Evolutionary conservation across 2,329 filamentous ascomycete species (phyloP), one percentile per base, ranked within the genome.

Genomic region (Cercospora zeae-maydis): DNA sequence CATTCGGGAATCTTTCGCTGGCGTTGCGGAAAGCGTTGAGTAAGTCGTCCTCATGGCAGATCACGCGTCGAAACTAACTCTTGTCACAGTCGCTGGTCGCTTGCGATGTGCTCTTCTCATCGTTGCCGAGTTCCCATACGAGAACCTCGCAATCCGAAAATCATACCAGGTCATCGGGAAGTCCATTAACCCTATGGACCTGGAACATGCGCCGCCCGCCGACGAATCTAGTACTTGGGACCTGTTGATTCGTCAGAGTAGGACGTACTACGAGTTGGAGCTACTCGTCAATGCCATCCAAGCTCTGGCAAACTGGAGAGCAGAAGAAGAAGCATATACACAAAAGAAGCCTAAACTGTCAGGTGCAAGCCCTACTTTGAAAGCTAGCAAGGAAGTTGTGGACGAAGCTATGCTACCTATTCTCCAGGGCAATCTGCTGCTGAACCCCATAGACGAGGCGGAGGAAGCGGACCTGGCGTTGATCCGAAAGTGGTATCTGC

Each of bases 21-120:
- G 84, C 93, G n/a, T 91, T 96, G 78, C 90, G 90, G 72, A 87
- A 88, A 64, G 92, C 97, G 72, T 82, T 96, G 52, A 84, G 92
- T 96, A 85, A 81, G 91, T 84, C 52, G 13, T 14, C 45, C 14
- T 59, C 53, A 31, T 37, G 33, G 4, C 19, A 31, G 16, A 27
- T 33, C 30, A 19, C 9, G 14, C n/a, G 11, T 2, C 53, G 52
- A 52, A 58, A 61, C 69, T 67, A 71, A 73, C 24, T 55, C 13
- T 13, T 62, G 14, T 49, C 10, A 27, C 56, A 79, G 77, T 75
- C 51, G 74, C 76, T 69, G 82, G 82, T 59, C 77, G 79, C 63
- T 77, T 88, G 51, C 77, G 79, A 33, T 85, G 85, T 54, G 85
- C 86, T 58, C 78, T 82, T 54, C 78, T 79, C 66, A 77, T 89